These are phyloP conservation scores for Xerocomellus amylosporus DNA, from an alignment of 768 basidiomycete genomes.

Conservation along the genomic window DNA sequence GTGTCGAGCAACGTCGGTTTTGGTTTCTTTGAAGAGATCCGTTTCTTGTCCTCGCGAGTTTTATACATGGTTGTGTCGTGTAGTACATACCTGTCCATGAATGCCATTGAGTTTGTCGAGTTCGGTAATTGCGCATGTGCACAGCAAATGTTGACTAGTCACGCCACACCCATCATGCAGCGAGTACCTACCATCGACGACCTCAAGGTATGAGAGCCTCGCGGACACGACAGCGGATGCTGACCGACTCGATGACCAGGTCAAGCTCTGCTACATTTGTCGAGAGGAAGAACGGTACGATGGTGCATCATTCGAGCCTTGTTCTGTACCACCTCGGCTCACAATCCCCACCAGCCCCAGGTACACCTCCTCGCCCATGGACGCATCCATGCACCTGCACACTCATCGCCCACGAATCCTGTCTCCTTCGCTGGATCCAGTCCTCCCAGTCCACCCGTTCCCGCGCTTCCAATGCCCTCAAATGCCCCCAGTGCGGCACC, in stretches of 20 bases:
- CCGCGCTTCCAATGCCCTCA: conserved; percentile 58
- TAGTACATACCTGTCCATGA: conserved; percentile 19
- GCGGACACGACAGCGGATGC: background rate
- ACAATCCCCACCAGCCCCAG: conserved; percentile 33
- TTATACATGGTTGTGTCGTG: conserved; percentile 6
- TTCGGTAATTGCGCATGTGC: background rate
- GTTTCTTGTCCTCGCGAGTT: background rate
- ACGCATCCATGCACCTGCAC: conserved; percentile 81
- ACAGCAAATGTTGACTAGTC: background rate
- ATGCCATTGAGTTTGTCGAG: conserved; percentile 9
- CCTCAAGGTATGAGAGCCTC: conserved; percentile 26
- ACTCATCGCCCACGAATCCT: conserved; percentile 74
- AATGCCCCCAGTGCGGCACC: conserved; percentile 76
- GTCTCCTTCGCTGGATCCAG: conserved; percentile 78
- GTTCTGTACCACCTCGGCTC: background rate
- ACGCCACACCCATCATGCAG: conserved; percentile 21
- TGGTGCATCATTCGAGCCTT: conserved; percentile 19
- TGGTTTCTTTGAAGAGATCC: background rate
- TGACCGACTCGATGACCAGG: conserved; percentile 29
- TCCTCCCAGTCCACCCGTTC: conserved; percentile 60
- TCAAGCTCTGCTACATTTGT: conserved; percentile 82
- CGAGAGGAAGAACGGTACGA: conserved; percentile 65
- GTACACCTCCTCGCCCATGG: conserved; percentile 57
- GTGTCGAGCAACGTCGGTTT: background rate
- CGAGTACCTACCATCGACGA: conserved; percentile 35